Evolutionary conservation across 345 rosid species (phyloP).

Genomic region (Salix arbutifolia): DNA sequence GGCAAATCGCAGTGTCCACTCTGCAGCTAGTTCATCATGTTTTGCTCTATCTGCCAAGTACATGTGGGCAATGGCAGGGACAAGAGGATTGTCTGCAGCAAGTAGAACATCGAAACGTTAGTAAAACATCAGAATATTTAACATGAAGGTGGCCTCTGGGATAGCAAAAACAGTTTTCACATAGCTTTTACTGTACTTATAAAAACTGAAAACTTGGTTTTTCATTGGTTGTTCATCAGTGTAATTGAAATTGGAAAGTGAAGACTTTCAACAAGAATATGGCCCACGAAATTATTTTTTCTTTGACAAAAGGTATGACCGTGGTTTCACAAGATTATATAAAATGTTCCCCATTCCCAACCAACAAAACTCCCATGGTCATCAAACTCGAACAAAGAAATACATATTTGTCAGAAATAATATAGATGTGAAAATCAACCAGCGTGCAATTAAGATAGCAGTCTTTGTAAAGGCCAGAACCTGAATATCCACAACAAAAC

Average conservation of each 20-base stretch:
- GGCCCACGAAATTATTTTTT: too few species aligned
- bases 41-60: conserved; percentile 70
- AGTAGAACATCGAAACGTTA: background rate
- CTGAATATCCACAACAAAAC: background rate
- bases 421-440: too few species aligned
- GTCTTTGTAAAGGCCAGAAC: background rate
- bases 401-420: too few species aligned
- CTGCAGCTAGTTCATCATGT: conserved; percentile 70
- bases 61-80: conserved; percentile 62
- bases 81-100: conserved; percentile 56
- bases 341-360: background rate
- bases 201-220: background rate
- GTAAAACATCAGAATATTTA: background rate
- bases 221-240: background rate
- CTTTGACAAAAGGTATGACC: background rate
- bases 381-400: background rate
- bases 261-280: background rate
- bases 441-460: background rate
- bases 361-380: background rate
- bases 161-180: background rate
- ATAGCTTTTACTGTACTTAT: background rate
- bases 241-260: background rate
- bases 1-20: conserved; percentile 91
- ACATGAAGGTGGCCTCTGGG: background rate
- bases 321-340: background rate